Base-by-base conservation (phyloP, 179 eudicot species). In the Gypsophila paniculata region DNA sequence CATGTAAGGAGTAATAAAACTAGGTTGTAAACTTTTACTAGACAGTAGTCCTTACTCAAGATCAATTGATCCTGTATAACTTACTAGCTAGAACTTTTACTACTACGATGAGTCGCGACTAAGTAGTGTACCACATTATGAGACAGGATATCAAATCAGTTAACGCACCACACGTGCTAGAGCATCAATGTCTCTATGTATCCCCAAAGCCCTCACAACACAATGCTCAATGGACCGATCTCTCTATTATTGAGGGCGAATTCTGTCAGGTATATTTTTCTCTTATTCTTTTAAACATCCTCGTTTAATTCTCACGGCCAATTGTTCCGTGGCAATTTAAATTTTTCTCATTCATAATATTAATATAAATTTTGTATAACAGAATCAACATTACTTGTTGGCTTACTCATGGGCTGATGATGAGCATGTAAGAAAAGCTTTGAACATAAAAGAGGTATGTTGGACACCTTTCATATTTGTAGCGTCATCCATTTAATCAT, bases 401-500 rank as follows among this genome's bases (percentile, higher is more conserved):
- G 36, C 53, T 26, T 73, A 39, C 58, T 23, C 64, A 17, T 73
- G 76, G 76, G 76, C 76, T 15, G 48, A 73, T 42, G 26, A 73
- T n/a, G 26, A 65, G 65, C n/a, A 39, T 2, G 71, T 65, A 17
- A 55, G 76, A 39, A 42, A 65, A 73, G 76, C 71, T 23, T 49
- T 73, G 25, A 63, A 42, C 42, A 54, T 73, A 1, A 38, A 29
- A 12, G 36, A 65, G 54, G 69, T 64, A 64, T 8, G 65, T 63
- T 64, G 15, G 10, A 62, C 19, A 15, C 5, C 51, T 38, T 72
- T 15, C 42, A 26, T 21, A n/a, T n/a, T n/a, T n/a, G n/a, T n/a
- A n/a, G n/a, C n/a, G n/a, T n/a, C n/a, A n/a, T n/a, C n/a, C n/a
- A n/a, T n/a, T n/a, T n/a, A n/a, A n/a, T n/a, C n/a, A n/a, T n/a